Evolutionary conservation across 2,329 filamentous ascomycete species (phyloP), one percentile per base, ranked within the genome.

Genomic region (Verticillium tricorpus): DNA sequence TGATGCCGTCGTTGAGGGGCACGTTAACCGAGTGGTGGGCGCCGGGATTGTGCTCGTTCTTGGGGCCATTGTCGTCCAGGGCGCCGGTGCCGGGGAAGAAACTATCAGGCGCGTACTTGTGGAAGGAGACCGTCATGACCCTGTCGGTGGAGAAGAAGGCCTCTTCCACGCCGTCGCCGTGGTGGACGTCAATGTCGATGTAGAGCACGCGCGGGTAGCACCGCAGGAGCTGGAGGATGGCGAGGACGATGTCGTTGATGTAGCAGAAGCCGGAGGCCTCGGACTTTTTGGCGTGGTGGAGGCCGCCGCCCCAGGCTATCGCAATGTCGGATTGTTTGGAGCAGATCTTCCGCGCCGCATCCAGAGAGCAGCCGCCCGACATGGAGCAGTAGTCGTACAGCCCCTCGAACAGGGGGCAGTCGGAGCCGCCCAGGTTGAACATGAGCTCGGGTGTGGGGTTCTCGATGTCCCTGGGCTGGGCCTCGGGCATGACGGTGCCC

Each of bases 211-310:
- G 90, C 71, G 95, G 91, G 72, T 97, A 92, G 75, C 93, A 89
- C 60, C 92, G 91, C 9, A 99, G 83, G 2, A 99, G 85, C 72
- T 98, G 92, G 58, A 98, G 88, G 68, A 97, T 96, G 35, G 92
- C 93, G 45, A 99, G 89, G 37, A 99, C 95, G 65, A 99, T 98
- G 76, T 99, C 95, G 75, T 99, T 99, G 78, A 98, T 93, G 78
- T 99, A 99, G 79, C 95, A 99, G 76, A 99, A 99, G 0, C 95
- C 95, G 15, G 90, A 94, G 0, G 95, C 94, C 76, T 97, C 93
- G 60, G 89, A 87, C 73, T 94, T 95, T 76, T 98, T 97, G 56
- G 95, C 95, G 72, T 99, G 95, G 75, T 99, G 95, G 34, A 99
- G 84, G 12, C 95, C 95, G 39, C 95, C 95, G 19, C 93, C 95